Base-by-base conservation (phyloP, 83 land plant genomes). In the Picea mariana region DNA sequence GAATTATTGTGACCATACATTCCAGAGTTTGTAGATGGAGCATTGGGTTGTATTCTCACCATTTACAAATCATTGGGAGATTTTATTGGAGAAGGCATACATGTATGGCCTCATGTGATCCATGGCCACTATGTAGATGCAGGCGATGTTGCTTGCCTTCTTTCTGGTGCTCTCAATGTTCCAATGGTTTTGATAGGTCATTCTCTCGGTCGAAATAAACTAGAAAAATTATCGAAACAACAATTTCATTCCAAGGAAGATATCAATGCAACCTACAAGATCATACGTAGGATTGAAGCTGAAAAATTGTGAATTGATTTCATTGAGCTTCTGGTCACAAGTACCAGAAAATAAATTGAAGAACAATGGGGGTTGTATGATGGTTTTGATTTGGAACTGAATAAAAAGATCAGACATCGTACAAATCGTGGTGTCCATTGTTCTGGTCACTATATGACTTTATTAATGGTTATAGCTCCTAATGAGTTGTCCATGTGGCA, bases 51-150 rank as follows among this genome's bases (percentile, higher is more conserved):
- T 82, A 88, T 97, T 63, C 83, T 88, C 55, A 89, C 91, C 80
- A 92, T 97, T 90, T 85, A 96, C 9, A 87, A 88, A 63, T 93
- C 84, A n/a, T 83, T 97, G 3, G 99, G 98, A 15, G 96, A 95
- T 42, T 92, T 93, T 52, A 81, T 89, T 9, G 80, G 87, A 20
- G 90, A 82, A 9, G 96, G 91, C 9, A 87, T 85, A 2, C 87
- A 89, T 34, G 84, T 86, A 17, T 97, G 96, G 99, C 99, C 99
- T 15, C 86, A 91, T 81, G 96, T 91, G 15, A 92, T 97, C 42
- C 99, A 97, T 72, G 99, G 99, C 21, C 99, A 97, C 85, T 97
- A 97, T 83, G 99, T 96, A 13, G 99, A 97, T 87, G 99, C 99
- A 15, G 98, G 96, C 3, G 92, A 97, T 79, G 89, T 82, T 24